Conservation (phyloP, 441 rosid species). For the Raphanus hybrid region DNA sequence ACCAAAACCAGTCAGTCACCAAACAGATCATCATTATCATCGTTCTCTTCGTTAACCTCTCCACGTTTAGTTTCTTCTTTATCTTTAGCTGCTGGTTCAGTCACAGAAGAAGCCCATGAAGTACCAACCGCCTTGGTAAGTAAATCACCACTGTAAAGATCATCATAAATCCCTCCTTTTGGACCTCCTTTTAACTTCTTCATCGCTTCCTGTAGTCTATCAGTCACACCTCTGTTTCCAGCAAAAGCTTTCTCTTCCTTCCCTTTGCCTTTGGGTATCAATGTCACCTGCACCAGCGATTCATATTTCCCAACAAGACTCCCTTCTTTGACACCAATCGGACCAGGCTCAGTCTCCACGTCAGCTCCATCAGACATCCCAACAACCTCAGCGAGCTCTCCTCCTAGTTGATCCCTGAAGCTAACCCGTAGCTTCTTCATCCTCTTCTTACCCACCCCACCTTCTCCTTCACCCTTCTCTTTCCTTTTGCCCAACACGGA, state of each 20-base stretch:
- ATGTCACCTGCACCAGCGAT: conserved; percentile 75
- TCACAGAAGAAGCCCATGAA: conserved; percentile 65
- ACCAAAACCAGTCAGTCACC: conserved; percentile 54
- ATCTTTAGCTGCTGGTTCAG: conserved; percentile 45
- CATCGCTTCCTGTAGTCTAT: conserved; percentile 75
- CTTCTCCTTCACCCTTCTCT: conserved; percentile 37
- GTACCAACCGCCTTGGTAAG: conserved; percentile 70
- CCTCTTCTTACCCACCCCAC: conserved; percentile 68
- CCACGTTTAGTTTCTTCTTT: conserved; percentile 44
- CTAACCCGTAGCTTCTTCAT: conserved; percentile 65
- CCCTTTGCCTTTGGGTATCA: conserved; percentile 84
- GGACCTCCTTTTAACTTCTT: conserved; percentile 62
- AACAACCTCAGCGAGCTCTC: conserved; percentile 87
- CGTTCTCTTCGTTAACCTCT: conserved; percentile 41
- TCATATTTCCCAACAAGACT: conserved; percentile 97
- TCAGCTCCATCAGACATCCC: conserved; percentile 97
- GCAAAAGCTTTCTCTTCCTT: conserved; percentile 54
- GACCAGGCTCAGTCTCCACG: conserved; percentile 97
- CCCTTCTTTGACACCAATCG: conserved; percentile 92
- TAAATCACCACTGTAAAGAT: conserved; percentile 78
- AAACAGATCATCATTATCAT: conserved; percentile 79
- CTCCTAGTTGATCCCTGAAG: conserved; percentile 88
- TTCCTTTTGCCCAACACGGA: conserved; percentile 43
- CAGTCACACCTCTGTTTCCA: conserved; percentile 58
- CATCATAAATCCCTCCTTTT: conserved; percentile 72